Base-by-base conservation (phyloP, 495 filamentous ascomycete species). In the Xylona heveae region DNA sequence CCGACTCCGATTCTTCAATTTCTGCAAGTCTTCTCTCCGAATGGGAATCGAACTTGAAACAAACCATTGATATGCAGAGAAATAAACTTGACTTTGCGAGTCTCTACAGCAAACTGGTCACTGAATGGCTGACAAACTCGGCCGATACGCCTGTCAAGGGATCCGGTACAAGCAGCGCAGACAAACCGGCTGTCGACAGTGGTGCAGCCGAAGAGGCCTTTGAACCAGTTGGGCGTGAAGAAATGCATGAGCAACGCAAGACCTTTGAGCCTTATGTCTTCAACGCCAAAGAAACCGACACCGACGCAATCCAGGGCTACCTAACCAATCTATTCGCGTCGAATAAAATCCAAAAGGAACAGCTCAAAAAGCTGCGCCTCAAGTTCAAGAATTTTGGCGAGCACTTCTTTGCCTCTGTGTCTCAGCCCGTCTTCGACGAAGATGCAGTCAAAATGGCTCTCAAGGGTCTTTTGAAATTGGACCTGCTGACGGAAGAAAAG, bases 241-340 rank as follows among this genome's bases (percentile, higher is more conserved):
- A 61, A 30, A 62, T 63, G 55, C 55, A 59, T 20, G 53, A 66
- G 38, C 55, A 62, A 35, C 50, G 54, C 17, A 26, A 55, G 39
- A 44, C 48, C 17, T 77, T 70, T 64, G 71, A 78, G 48, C 42
- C 49, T 1, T 44, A 58, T 24, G 71, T 68, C 12, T 78, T 80
- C 41, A 57, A 50, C 6, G 45, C 50, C 5, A 49, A 48, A 5
- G 42, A 60, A 9, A 55, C 64, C 19, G 54, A 73, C 31, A 43
- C 46, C 1, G 39, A 36, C 3, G 47, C 48, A 2, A 59, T 77
- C 28, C 43, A 47, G 6, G 33, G 43, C 3, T 74, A 72, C 34
- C 57, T 78, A 1, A 40, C 55, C 6, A 21, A 35, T 2, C 52
- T 75, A 0, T 78, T 77, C 37, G 47, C 43, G 24, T 44, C 41